phyloP scores from a whole-genome alignment of 208 protist species.

The Naegleria fowleri region DNA sequence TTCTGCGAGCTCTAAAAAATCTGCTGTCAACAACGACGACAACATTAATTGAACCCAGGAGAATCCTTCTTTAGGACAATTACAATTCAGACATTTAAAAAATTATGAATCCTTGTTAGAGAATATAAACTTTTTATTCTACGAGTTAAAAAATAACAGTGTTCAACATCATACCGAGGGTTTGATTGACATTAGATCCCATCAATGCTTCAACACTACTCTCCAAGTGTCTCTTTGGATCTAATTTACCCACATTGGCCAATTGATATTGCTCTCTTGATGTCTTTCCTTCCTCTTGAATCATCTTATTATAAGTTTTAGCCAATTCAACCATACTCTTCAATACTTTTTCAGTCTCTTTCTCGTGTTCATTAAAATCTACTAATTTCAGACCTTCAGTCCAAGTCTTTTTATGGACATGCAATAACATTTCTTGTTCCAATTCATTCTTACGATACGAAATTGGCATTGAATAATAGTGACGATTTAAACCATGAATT shows the following conservation, averaged over 20 bases:
- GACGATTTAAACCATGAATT: constrained; percentile 92
- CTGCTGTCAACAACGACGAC: too few relatives aligned
- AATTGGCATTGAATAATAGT: constrained; percentile 99
- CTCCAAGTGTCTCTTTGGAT: constrained; percentile 77
- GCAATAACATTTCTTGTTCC: constrained; percentile 98
- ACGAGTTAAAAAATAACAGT: constrained; percentile 84
- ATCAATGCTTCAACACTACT: constrained; percentile 71
- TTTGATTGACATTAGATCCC: constrained; percentile 76
- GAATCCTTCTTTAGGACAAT: too few relatives aligned
- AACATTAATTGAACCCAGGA: too few relatives aligned
- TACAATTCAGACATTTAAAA: too few relatives aligned
- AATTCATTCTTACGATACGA: constrained; percentile 98
- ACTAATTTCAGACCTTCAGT: constrained; percentile 87
- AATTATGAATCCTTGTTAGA: too few relatives aligned
- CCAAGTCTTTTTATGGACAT: constrained; percentile 98
- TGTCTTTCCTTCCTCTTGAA: constrained; percentile 61
- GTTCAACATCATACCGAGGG: constrained; percentile 78
- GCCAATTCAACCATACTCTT: constrained; percentile 69
- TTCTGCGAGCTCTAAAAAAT: too few relatives aligned
- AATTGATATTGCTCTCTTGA: constrained; percentile 60
- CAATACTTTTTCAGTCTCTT: constrained; percentile 61
- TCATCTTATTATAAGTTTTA: constrained; percentile 67
- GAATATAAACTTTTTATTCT: too few relatives aligned
- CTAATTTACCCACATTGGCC: constrained; percentile 71
- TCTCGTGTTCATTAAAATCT: constrained; percentile 63